Conservation (phyloP, 192 early-diverging fungal genomes). For the Phlyctochytrium planicorne region DNA sequence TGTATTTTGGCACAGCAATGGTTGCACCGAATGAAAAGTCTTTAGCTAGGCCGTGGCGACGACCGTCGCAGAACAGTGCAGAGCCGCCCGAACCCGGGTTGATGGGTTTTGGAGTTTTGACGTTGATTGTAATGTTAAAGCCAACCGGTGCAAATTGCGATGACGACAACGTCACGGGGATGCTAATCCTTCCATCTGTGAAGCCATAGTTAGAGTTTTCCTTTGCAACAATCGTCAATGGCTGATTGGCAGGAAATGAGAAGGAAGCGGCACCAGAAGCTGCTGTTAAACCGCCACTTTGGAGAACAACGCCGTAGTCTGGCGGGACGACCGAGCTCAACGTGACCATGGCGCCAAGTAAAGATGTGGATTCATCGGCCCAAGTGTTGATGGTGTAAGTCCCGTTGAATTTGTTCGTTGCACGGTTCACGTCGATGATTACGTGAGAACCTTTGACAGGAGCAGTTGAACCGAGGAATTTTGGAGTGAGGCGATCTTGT, state of each 20-base stretch:
- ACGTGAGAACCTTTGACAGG: background rate
- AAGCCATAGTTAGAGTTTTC: background rate
- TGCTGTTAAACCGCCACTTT: background rate
- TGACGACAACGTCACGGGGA: background rate
- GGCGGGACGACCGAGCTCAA: background rate
- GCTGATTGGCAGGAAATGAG: background rate
- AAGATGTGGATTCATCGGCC: background rate
- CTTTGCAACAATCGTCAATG: background rate
- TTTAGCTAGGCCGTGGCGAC: background rate
- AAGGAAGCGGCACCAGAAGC: background rate
- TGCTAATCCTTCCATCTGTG: background rate
- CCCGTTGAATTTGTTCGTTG: background rate
- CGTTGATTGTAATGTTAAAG: background rate
- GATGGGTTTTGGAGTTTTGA: background rate
- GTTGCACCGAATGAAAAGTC: background rate
- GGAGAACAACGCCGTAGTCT: background rate
- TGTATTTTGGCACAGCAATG: background rate
- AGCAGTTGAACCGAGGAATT: constrained; percentile 1
- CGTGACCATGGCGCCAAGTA: background rate
- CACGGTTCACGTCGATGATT: background rate
- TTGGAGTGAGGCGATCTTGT: constrained; percentile 3
- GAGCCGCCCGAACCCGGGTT: background rate
- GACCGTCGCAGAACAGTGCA: background rate
- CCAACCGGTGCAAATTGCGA: background rate
- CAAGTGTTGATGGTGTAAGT: background rate